Evolutionary conservation across 441 rosid genomes (phyloP).

Genomic region (Populus hybrid): DNA sequence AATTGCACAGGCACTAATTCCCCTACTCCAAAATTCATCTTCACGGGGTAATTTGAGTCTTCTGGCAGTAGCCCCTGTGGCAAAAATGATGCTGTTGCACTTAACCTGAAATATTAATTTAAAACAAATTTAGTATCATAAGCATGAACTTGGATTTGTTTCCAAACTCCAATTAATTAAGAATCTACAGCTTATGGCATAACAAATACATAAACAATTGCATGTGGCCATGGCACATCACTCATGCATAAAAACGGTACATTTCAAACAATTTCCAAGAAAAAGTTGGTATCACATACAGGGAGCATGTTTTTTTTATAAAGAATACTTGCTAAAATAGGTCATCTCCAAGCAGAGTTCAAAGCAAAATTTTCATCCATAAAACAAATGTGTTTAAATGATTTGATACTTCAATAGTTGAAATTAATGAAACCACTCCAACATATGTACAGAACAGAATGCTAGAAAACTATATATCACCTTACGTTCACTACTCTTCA

Average conservation of each 20-base stretch:
- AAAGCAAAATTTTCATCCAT: neutral
- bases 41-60: conserved; percentile 82
- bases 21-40: conserved; percentile 98
- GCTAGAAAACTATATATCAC: conserved; percentile 40
- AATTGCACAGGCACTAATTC: conserved; percentile 98
- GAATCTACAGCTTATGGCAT: neutral
- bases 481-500: conserved; percentile 82
- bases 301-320: neutral
- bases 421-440: neutral
- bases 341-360: neutral
- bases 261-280: neutral
- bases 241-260: neutral
- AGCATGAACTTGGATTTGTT: neutral
- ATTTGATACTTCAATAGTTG: neutral
- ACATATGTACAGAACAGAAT: conserved; percentile 6
- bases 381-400: neutral
- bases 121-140: conserved; percentile 8
- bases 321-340: neutral
- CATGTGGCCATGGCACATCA: neutral
- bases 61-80: conserved; percentile 95
- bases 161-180: neutral
- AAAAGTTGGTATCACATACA: neutral
- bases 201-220: neutral
- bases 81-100: conserved; percentile 74
- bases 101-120: conserved; percentile 54